Base-by-base conservation (phyloP, 2,329 filamentous ascomycete species). In the Phaeophleospora eucalypticola region DNA sequence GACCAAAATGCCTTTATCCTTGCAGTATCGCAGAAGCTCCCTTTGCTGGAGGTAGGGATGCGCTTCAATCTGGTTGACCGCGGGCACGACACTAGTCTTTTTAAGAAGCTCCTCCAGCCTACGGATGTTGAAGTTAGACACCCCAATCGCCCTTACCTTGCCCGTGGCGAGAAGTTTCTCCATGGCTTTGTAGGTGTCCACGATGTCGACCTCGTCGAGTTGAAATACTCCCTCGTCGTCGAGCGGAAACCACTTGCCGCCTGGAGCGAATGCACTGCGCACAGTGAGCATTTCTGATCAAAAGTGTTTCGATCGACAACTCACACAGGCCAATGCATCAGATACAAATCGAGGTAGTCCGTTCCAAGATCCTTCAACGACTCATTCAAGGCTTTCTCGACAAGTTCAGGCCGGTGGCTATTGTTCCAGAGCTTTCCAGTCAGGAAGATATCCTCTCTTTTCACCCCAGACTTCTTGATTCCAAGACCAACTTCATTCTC, bases 341-440 rank as follows among this genome's bases (percentile, higher is more conserved):
- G 71, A 34, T 76, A 64, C 16, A 77, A 58, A 51, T 78, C 74
- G 10, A 78, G 66, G 55, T 78, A 77, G 15, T 69, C 66, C 1
- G 66, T 66, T 17, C 66, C 66, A 33, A 76, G 61, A 16, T 74
- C 64, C 51, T 68, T 63, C 17, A 77, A 63, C 20, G 67, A 70
- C 9, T 65, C 39, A 36, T 52, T 49, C 33, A 54, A 29, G 2
- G 52, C 52, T 24, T 41, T 41, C 44, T 54, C 52, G 15, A 54
- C 42, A 36, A 49, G 67, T 33, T 75, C 53, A 36, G 81, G 76
- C 84, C 83, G 64, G 56, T 79, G 77, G 34, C 75, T 67, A 10
- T 70, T 78, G 66, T 81, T 81, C 79, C 78, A 83, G 10, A 82
- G 68, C 68, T 83, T 83, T 52, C 74, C 75, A n/a, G 79, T 82